Evolutionary conservation across 352 stramenopile species (phyloP).

Genomic region (Achlya hypogyna): DNA sequence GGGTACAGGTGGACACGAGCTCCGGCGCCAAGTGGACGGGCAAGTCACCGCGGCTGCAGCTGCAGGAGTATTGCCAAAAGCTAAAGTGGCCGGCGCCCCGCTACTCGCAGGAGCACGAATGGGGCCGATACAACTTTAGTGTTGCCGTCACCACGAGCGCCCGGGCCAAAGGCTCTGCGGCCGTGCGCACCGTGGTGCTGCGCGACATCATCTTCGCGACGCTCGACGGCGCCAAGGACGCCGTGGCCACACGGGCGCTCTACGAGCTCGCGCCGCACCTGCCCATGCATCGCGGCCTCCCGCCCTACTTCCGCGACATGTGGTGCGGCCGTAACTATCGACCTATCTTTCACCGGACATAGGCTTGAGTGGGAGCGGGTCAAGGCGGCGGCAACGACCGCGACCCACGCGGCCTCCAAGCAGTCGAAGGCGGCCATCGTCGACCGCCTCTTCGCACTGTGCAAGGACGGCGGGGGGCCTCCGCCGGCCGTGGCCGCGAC

Average conservation of each 20-base stretch:
- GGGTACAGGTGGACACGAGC: not conserved
- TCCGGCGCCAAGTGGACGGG: constrained; percentile 15
- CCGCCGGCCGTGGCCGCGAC: not conserved
- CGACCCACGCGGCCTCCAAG: constrained; percentile 23
- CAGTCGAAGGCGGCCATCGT: constrained; percentile 1
- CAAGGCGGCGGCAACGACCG: constrained; percentile 30
- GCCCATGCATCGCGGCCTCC: constrained; percentile 84
- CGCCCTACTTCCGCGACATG: constrained; percentile 77
- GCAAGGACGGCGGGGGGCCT: not conserved
- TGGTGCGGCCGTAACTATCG: no score
- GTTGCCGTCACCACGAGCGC: constrained; percentile 12
- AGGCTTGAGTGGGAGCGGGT: constrained; percentile 40
- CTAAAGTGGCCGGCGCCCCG: constrained; percentile 67
- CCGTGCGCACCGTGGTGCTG: not conserved
- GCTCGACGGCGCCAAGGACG: constrained; percentile 65
- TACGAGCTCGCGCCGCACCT: constrained; percentile 79
- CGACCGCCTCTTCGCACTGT: not conserved
- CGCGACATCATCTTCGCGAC: constrained; percentile 21
- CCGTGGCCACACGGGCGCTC: constrained; percentile 73
- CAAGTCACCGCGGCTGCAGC: constrained; percentile 79
- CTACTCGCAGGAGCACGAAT: constrained; percentile 38
- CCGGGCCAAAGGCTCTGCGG: not conserved
- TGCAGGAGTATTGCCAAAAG: constrained; percentile 86
- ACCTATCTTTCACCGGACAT: no score
- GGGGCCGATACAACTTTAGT: constrained; percentile 15